Evolutionary conservation across 495 filamentous ascomycete species (phyloP).

Genomic region (Daldinia childiae): DNA sequence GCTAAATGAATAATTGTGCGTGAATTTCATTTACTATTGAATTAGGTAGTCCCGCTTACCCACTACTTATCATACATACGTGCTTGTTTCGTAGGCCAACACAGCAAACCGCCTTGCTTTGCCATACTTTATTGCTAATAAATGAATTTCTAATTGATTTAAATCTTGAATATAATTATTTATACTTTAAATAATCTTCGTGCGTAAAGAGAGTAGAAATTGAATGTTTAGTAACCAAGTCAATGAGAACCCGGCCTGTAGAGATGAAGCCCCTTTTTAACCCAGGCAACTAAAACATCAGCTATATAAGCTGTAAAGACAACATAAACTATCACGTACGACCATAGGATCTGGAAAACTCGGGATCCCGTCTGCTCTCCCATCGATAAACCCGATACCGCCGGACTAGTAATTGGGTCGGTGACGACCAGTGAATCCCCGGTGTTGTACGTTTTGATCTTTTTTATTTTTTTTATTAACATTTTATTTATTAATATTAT

Average conservation of each 20-base stretch:
- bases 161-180: too few relatives aligned
- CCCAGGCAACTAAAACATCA: background rate
- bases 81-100: too few relatives aligned
- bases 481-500: background rate
- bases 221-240: background rate
- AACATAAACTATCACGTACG: conserved; percentile 10
- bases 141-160: too few relatives aligned
- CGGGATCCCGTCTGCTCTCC: conserved; percentile 51
- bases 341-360: conserved; percentile 21
- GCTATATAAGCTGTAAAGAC: background rate
- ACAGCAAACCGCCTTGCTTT: too few relatives aligned
- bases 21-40: background rate
- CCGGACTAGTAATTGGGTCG: conserved; percentile 58
- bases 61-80: too few relatives aligned
- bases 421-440: conserved; percentile 58
- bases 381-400: conserved; percentile 50
- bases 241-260: background rate
- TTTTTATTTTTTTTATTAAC: background rate
- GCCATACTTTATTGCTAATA: too few relatives aligned
- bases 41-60: background rate
- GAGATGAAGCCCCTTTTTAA: background rate
- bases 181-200: background rate
- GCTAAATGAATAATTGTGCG: background rate
- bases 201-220: background rate
- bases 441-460: conserved; percentile 54